Percentiles rank a stretch among this genome's conserved stretches.
phyloP scores from a whole-genome alignment of 768 basidiomycete genomes.

The Russula foetens region DNA sequence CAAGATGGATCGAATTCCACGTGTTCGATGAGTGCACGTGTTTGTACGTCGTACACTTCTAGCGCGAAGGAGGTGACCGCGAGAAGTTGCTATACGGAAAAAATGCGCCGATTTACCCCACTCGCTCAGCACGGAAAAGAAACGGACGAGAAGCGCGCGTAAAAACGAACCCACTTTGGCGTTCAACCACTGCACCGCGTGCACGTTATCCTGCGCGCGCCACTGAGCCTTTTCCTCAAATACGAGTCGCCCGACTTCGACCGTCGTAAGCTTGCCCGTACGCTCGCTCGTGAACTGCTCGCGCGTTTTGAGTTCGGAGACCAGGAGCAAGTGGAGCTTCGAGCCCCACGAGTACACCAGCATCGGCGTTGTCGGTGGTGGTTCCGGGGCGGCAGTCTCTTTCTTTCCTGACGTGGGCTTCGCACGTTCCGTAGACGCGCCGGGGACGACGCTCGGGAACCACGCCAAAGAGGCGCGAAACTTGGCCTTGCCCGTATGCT shows the following conservation, averaged over 20 bases:
- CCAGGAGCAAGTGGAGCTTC: conserved; percentile 52
- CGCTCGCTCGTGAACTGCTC: conserved; percentile 44
- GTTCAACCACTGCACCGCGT: conserved; percentile 85
- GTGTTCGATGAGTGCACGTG: conserved; percentile 52
- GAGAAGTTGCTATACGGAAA: conserved; percentile 52
- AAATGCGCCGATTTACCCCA: too few relatives aligned
- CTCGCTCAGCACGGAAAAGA: not conserved
- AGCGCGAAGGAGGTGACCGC: conserved; percentile 49
- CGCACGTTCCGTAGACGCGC: conserved; percentile 8
- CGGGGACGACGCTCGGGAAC: conserved; percentile 57
- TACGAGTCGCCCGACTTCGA: conserved; percentile 57
- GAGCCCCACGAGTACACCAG: conserved; percentile 85
- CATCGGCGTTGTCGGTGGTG: conserved; percentile 42
- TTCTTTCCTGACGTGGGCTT: conserved; percentile 19
- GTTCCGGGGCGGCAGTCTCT: conserved; percentile 20
- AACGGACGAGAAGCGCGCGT: not conserved
- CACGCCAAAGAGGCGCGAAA: conserved; percentile 68
- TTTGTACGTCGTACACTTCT: conserved; percentile 60
- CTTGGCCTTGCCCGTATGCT: conserved; percentile 32
- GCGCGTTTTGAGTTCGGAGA: conserved; percentile 51
- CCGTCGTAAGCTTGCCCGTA: conserved; percentile 48
- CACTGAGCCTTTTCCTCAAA: conserved; percentile 56
- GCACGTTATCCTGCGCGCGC: conserved; percentile 51
- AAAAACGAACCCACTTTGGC: conserved; percentile 58
- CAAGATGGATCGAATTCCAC: conserved; percentile 48